These are phyloP conservation scores for Gardenia jasminoides DNA, from an alignment of 257 asterid species.

Conservation along the genomic window DNA sequence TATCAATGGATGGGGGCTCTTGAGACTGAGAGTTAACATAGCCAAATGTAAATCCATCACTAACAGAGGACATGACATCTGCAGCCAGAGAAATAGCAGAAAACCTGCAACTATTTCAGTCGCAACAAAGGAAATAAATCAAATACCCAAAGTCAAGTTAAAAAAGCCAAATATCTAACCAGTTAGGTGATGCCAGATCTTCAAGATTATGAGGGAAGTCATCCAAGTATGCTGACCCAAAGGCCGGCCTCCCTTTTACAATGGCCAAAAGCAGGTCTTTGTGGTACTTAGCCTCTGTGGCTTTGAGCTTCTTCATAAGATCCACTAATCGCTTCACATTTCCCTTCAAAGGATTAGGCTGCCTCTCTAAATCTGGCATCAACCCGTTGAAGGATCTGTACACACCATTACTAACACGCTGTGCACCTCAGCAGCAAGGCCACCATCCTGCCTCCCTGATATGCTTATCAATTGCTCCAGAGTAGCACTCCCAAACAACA, in stretches of 20 bases:
- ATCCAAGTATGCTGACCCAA: conserved; percentile 80
- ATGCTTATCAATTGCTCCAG: conserved; percentile 72
- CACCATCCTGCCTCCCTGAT: conserved; percentile 64
- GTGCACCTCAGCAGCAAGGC: conserved; percentile 54
- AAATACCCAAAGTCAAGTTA: conserved; percentile 13
- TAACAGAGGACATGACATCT: conserved; percentile 64
- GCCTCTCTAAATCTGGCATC: conserved; percentile 79
- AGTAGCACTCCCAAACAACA: conserved; percentile 85
- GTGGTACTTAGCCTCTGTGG: conserved; percentile 64
- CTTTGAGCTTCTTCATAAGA: conserved; percentile 80
- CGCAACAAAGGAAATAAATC: conserved; percentile 24
- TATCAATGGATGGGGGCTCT: conserved; percentile 42
- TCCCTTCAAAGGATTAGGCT: conserved; percentile 71
- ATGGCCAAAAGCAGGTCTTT: conserved; percentile 65
- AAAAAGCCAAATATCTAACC: conserved; percentile 51
- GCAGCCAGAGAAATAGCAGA: conserved; percentile 83
- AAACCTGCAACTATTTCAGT: conserved; percentile 70
- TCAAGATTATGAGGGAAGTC: conserved; percentile 82
- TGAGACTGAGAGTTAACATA: conserved; percentile 29
- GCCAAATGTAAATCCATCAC: conserved; percentile 54
- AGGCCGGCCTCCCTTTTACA: conserved; percentile 64
- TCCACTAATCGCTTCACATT: conserved; percentile 72
- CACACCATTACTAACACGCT: conserved; percentile 64
- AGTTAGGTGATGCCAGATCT: conserved; percentile 68
- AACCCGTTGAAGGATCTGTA: conserved; percentile 80